Base-by-base conservation (phyloP, 805 yeast genomes). In the Torulaspora maleeae region DNA sequence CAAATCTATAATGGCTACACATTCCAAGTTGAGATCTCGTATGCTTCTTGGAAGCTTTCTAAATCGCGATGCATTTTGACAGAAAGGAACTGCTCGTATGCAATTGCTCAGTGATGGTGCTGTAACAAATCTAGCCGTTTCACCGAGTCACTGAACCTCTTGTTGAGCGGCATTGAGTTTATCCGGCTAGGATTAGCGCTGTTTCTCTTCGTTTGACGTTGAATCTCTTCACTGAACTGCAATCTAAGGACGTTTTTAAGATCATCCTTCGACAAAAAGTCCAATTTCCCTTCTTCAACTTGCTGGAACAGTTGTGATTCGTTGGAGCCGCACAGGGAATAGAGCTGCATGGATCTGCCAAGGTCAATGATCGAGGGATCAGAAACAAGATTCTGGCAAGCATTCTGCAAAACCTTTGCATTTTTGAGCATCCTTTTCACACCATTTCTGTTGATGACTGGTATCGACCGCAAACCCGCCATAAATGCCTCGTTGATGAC, bases 191-290 rank as follows among this genome's bases (percentile, higher is more conserved):
- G 44, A 7, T 41, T 40, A 5, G 51, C 46, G 19, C 54, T 50
- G 16, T 51, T 40, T 39, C 58, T 45, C 34, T 49, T 52, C 6
- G 48, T 41, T 43, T 56, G 64, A 16, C 54, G 51, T 3, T 51
- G 49, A 10, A 61, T 25, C 13, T 61, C 62, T 28, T 63, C 67
- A 41, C 67, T 63, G 29, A 61, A 58, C 30, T 54, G 62, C 27
- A 64, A 42, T 46, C 66, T 54, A 27, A 64, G n/a, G 7, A 61
- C 54, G 17, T 51, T 58, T 41, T 59, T 61, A 24, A 63, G 41
- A 36, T 60, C 62, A 16, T 48, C 53, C 11, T 40, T 35, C 2
- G 56, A 41, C 16, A 50, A 56, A 25, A 41, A 48, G 9, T 43
- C 24, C 4, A 63, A 40, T 28, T 55, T 52, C 2, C 53, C 51